phyloP scores from a whole-genome alignment of 345 rosid species.

The Eucalyptus shirleyi region DNA sequence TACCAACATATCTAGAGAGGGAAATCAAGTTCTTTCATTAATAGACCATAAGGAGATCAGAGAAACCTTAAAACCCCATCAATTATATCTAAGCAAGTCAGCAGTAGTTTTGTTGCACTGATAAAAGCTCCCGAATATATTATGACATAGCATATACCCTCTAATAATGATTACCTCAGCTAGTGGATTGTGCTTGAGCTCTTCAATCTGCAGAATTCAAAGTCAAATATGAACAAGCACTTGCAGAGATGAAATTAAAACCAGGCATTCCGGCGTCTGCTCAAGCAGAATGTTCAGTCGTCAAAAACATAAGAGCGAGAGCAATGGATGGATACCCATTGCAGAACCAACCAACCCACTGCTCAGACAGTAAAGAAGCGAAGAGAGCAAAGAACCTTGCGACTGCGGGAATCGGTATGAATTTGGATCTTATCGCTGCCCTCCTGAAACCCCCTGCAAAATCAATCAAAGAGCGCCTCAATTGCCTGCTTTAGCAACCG shows the following conservation, averaged over 20 bases:
- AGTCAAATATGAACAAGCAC: neutral
- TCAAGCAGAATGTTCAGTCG: neutral
- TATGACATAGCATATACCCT: neutral
- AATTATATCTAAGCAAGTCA: neutral
- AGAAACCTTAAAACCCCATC: neutral
- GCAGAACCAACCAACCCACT: neutral
- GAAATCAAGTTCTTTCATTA: neutral
- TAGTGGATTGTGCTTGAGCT: conserved; percentile 65
- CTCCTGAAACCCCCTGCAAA: conserved; percentile 69
- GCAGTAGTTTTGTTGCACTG: neutral
- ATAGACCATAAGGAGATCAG: neutral
- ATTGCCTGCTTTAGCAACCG: neutral
- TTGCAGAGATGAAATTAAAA: neutral
- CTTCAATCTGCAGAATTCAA: conserved; percentile 46
- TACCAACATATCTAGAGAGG: conserved; percentile 65
- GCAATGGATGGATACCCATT: neutral
- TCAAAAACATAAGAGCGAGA: neutral
- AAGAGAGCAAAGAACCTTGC: conserved; percentile 30
- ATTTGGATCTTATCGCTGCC: conserved; percentile 44
- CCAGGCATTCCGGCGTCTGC: neutral
- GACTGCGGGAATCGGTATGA: conserved; percentile 58
- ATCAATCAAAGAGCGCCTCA: neutral
- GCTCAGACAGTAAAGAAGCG: neutral
- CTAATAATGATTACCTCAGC: conserved; percentile 45
- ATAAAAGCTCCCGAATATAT: neutral